Base-by-base conservation (phyloP, 2,329 filamentous ascomycete genomes). In the Aspergillus brunneoviolaceus region DNA sequence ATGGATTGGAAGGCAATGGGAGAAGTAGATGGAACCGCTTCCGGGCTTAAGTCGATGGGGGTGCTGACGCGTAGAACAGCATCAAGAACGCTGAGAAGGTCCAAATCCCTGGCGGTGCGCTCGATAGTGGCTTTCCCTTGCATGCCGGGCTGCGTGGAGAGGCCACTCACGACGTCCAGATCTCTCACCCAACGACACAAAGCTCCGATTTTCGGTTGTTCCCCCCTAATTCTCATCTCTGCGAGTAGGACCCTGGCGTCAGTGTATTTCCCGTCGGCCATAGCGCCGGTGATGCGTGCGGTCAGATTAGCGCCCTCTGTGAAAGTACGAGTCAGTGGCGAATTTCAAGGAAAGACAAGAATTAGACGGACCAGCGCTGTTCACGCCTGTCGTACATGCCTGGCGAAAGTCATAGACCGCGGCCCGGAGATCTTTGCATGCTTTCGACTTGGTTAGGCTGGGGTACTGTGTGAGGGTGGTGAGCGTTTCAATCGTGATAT, bases 151-250 rank as follows among this genome's bases (percentile, higher is more conserved):
- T 83, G 79, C 23, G 85, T 85, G 3, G 85, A 85, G 7, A 89
- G 75, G 1, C 87, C 87, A 64, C 85, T 88, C 53, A 89, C 84
- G 25, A 89, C 84, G 67, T 90, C 88, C 27, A 90, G 77, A 68
- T 89, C 87, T 59, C 88, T 82, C 4, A 90, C 88, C 88, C 88
- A 91, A 59, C 88, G 84, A 71, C 87, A 90, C 7, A 90, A 74
- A 1, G 88, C 87, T 21, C 88, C 88, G 0, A 90, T 76, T 65
- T 89, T 89, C 0, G 88, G 88, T 19, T 84, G 81, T 62, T 90
- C 82, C 3, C 80, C 77, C n/a, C 87, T 79, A 19, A 90, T 85
- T 31, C 83, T 81, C 88, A 90, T 90, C 76, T 90, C 88, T 0
- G 87, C 84, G 1, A 91, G 81, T 14, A 89, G 70, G 16, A 90